A percentile compares a stretch with the other conserved stretches of the same genome.
phyloP scores from a whole-genome alignment of 1,139 yeast genomes.

The Trichomonascaceae sp. region DNA sequence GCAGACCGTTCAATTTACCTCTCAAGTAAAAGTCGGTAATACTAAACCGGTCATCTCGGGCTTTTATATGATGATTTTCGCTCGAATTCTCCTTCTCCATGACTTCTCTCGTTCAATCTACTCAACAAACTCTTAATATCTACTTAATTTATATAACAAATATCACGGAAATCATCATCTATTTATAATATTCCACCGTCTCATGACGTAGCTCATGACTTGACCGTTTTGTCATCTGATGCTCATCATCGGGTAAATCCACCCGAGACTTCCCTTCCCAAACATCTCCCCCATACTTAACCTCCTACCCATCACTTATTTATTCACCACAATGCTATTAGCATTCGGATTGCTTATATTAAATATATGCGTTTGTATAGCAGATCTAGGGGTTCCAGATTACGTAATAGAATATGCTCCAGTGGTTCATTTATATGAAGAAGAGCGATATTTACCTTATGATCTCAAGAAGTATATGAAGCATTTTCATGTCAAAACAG shows the following conservation, averaged over 20 bases:
- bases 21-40: background rate
- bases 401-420: slow-evolving; percentile 73
- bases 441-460: slow-evolving; percentile 81
- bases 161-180: too few relatives aligned
- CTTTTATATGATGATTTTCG: too few relatives aligned
- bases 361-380: background rate
- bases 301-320: background rate
- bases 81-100: too few relatives aligned
- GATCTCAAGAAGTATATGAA: slow-evolving; percentile 65
- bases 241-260: background rate
- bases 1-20: background rate
- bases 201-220: too few relatives aligned
- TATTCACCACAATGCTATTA: background rate
- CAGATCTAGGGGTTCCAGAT: slow-evolving; percentile 45
- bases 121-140: too few relatives aligned
- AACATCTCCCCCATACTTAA: background rate
- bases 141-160: too few relatives aligned
- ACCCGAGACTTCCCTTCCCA: background rate
- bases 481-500: slow-evolving; percentile 42
- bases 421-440: slow-evolving; percentile 77
- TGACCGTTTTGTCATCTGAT: too few relatives aligned
- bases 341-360: background rate
- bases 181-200: too few relatives aligned
- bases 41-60: too few relatives aligned
- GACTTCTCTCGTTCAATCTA: too few relatives aligned